Conservation (phyloP, 805 yeast genomes). For the Grigorovia humatica region DNA sequence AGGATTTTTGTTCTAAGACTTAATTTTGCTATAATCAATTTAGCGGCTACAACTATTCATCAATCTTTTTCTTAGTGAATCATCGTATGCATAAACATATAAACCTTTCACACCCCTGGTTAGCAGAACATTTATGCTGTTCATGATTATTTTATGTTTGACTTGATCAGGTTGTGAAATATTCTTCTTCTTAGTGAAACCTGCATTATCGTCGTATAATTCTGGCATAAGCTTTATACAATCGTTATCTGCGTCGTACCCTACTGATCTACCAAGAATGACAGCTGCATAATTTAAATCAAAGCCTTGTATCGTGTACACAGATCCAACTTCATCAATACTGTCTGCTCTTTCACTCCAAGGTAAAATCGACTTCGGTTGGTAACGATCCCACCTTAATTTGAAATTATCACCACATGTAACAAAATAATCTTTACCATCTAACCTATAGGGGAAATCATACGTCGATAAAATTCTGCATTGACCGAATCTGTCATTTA, state of each 20-base stretch:
- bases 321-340: constrained; percentile 39
- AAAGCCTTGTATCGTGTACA: constrained; percentile 39
- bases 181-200: constrained; percentile 34
- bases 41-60: not conserved
- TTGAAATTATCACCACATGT: constrained; percentile 35
- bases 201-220: constrained; percentile 37
- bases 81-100: constrained; percentile 35
- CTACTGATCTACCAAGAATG: constrained; percentile 35
- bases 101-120: constrained; percentile 38
- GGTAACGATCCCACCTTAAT: constrained; percentile 38
- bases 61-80: constrained; percentile 29
- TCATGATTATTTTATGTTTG: constrained; percentile 33
- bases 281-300: constrained; percentile 40
- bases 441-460: constrained; percentile 38
- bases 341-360: constrained; percentile 40
- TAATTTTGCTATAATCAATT: too few relatives aligned
- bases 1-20: too few relatives aligned
- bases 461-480: constrained; percentile 36
- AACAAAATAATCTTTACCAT: constrained; percentile 37
- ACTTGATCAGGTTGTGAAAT: constrained; percentile 29
- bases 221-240: constrained; percentile 28
- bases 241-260: constrained; percentile 30
- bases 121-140: constrained; percentile 36
- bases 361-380: constrained; percentile 32
- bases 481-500: constrained; percentile 30